Base-by-base conservation (phyloP, 805 yeast genomes). In the Yamadazyma akitaensis region DNA sequence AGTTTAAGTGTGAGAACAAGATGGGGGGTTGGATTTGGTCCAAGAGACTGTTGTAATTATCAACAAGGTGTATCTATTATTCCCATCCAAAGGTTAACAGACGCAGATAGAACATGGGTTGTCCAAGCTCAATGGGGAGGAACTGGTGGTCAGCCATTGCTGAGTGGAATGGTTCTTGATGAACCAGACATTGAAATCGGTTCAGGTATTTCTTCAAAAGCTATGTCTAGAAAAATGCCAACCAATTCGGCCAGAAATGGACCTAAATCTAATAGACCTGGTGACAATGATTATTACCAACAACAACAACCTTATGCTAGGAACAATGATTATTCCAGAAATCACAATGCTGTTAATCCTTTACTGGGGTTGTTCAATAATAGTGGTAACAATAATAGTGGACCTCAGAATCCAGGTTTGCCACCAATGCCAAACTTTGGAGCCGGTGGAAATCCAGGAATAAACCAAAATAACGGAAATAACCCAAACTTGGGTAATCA, bases 11-110 rank as follows among this genome's bases (percentile, higher is more conserved):
- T 94, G 55, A 80, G 98, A 67, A 88, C 95, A 4, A 79, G 97
- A 62, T 94, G 99, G 99, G 99, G 98, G 55, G 98, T 94, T 51
- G 99, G 99, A 1, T 94, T 87, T 61, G 99, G 99, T 4, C 99
- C 99, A 45, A 82, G 99, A 72, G 98, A 94, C 65, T 92, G 98
- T 72, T 88, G 96, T 64, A 95, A 94, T 67, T 94, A 94, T 67
- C 91, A 84, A 60, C 84, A 84, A 48, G 99, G 99, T 51, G 76
- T 84, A 33, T 85, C 96, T 50, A 79, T 90, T 32, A 89, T 94
- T 51, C 97, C 98, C 13, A 70, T 94, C 42, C 80, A 79, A 49
- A 80, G 97, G 58, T 76, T 94, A 55, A 94, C 99, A 0, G 99
- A 94, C 49, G 96, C 97, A 17, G 99, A 94, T 65, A 81, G 76